These are phyloP conservation scores for Spathaspora boniae DNA, from an alignment of 805 yeast species.

Conservation along the genomic window DNA sequence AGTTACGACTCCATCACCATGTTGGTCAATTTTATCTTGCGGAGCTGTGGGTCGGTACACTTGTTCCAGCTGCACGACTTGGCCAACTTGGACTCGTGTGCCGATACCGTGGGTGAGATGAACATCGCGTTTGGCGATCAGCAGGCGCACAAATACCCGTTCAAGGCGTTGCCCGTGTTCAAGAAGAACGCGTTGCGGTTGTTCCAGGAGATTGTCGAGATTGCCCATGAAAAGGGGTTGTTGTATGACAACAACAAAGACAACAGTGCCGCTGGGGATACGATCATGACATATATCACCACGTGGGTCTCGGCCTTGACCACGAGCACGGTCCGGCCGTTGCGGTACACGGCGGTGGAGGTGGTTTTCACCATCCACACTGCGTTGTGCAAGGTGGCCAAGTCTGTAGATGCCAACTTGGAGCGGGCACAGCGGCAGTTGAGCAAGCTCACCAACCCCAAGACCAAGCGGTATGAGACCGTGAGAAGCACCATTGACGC, in stretches of 20 bases:
- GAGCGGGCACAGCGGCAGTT: conserved; percentile 47
- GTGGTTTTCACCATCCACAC: conserved; percentile 59
- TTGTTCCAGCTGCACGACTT: conserved; percentile 75
- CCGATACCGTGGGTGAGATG: conserved; percentile 70
- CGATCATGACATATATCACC: conserved; percentile 47
- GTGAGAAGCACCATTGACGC: conserved; percentile 39
- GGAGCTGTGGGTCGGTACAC: conserved; percentile 69
- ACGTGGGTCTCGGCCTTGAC: conserved; percentile 78
- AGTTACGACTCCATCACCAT: conserved; percentile 52
- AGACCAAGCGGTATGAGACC: conserved; percentile 43
- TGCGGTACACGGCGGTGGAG: conserved; percentile 65
- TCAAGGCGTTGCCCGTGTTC: conserved; percentile 48
- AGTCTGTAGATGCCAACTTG: conserved; percentile 28
- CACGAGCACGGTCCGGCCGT: conserved; percentile 63
- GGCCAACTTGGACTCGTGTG: conserved; percentile 61
- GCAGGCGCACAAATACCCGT: conserved; percentile 65
- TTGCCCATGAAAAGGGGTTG: conserved; percentile 60
- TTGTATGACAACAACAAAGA: conserved; percentile 39
- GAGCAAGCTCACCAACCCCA: conserved; percentile 18
- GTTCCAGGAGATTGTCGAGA: conserved; percentile 46
- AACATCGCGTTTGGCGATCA: conserved; percentile 61
- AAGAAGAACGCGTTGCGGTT: conserved; percentile 54
- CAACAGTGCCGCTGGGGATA: conserved; percentile 8
- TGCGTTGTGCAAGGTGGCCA: conserved; percentile 50
- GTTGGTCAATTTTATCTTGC: conserved; percentile 63